A percentile compares a stretch with the other conserved stretches of the same genome.
Conservation (phyloP, 177 flowering plant species). For the Tripterygium wilfordii region DNA sequence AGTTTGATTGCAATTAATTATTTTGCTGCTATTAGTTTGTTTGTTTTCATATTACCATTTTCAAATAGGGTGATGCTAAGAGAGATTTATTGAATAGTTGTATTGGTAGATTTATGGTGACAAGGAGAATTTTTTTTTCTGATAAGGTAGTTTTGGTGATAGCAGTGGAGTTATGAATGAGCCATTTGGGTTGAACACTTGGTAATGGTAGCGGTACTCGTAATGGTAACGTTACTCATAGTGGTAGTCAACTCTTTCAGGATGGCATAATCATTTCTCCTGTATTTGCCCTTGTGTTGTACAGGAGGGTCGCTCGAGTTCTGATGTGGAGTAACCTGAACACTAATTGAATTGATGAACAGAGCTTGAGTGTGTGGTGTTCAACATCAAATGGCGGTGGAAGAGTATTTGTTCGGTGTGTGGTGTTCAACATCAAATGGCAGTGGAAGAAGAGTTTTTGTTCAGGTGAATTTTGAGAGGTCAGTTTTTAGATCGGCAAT, state of each 20-base stretch:
- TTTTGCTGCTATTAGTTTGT: constrained; percentile 1
- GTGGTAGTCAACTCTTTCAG: constrained; percentile 48
- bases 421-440: too few relatives aligned
- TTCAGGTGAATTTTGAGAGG: constrained; percentile 10
- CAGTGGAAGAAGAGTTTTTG: too few relatives aligned
- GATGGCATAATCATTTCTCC: constrained; percentile 73
- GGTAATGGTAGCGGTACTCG: too few relatives aligned
- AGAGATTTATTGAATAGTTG: constrained; percentile 7
- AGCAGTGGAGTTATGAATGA: constrained; percentile 34
- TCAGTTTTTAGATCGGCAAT: constrained; percentile 5
- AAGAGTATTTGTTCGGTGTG: too few relatives aligned
- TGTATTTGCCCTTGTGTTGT: constrained; percentile 75
- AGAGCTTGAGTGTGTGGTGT: constrained; percentile 21
- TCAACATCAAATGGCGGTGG: too few relatives aligned
- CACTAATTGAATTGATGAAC: constrained; percentile 34
- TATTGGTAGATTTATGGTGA: constrained; percentile 23
- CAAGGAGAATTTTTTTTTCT: constrained; percentile 20
- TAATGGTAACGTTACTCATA: constrained; percentile 49
- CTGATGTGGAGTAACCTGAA: constrained; percentile 32
- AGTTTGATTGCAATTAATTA: constrained; percentile 12
- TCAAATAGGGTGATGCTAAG: constrained; percentile 1
- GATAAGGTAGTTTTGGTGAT: constrained; percentile 25
- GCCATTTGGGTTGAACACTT: constrained; percentile 34
- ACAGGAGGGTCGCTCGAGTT: constrained; percentile 62
- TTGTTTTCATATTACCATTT: background rate